Evolutionary conservation across 2,329 filamentous ascomycete species (phyloP).

Genomic region (Hypoxylon rubiginosum): DNA sequence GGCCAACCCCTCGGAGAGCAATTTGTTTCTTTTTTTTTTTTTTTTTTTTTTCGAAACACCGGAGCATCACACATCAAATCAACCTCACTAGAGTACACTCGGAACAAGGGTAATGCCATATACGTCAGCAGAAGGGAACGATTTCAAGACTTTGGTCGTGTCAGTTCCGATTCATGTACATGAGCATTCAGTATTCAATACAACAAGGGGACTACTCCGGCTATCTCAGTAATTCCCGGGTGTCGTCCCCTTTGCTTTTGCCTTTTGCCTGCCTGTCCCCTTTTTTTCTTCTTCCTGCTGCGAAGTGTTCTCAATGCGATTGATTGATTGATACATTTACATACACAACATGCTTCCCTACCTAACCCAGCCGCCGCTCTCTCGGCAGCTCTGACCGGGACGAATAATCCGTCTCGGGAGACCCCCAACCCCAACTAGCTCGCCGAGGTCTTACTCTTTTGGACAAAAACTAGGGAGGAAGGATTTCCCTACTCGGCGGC

Average conservation of each 20-base stretch:
- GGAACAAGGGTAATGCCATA: not conserved
- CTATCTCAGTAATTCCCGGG: too few species aligned
- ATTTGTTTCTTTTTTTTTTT: too few species aligned
- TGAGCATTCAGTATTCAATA: conserved; percentile 15
- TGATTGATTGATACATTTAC: not conserved
- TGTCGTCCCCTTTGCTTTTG: conserved; percentile 1
- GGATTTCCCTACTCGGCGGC: conserved; percentile 24
- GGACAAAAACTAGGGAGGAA: too few species aligned
- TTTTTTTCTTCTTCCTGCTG: conserved; percentile 5
- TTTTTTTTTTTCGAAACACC: too few species aligned
- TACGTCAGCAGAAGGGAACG: not conserved
- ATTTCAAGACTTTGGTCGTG: conserved; percentile 5
- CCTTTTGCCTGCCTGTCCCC: not conserved
- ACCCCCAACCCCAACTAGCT: too few species aligned
- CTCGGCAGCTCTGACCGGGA: too few species aligned
- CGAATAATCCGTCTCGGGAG: too few species aligned
- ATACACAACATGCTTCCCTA: too few species aligned
- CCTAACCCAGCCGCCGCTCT: too few species aligned
- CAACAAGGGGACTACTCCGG: conserved; percentile 5
- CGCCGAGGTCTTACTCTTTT: too few species aligned
- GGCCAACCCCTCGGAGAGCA: too few species aligned
- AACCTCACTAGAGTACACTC: not conserved
- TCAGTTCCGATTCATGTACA: conserved; percentile 20
- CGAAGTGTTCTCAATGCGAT: not conserved
- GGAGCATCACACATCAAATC: not conserved